A percentile compares a stretch with the other conserved stretches of the same genome.
Evolutionary conservation across 768 basidiomycete species (phyloP).

Genomic region (Serendipita sp.): DNA sequence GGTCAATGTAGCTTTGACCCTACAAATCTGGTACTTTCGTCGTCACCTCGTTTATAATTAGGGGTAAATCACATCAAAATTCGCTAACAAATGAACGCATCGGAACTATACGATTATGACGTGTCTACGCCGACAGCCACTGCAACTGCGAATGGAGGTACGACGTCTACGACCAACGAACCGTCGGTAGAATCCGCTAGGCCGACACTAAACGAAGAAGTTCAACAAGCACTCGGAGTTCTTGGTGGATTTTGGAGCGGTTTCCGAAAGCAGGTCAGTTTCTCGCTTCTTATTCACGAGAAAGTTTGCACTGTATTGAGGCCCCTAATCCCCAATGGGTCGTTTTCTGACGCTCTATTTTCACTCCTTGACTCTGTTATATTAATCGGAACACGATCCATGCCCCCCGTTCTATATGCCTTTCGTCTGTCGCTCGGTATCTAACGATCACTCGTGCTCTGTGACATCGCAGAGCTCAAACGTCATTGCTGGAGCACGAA

Average conservation of each 20-base stretch:
- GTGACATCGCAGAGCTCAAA: background rate
- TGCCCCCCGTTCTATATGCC: too few relatives aligned
- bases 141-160: background rate
- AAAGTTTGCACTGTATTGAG: background rate
- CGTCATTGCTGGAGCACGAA: background rate
- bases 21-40: too few relatives aligned
- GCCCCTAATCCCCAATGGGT: background rate
- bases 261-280: conserved; percentile 67
- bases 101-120: background rate
- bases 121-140: background rate
- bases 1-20: too few relatives aligned
- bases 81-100: background rate
- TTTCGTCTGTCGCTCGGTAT: background rate
- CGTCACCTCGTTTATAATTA: too few relatives aligned
- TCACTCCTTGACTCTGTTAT: background rate
- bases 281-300: background rate
- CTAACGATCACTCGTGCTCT: background rate
- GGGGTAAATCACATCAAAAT: too few relatives aligned
- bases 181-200: conserved; percentile 10
- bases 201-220: conserved; percentile 64
- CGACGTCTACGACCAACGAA: background rate
- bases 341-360: background rate
- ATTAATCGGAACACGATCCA: background rate
- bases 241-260: conserved; percentile 81
- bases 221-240: conserved; percentile 76